Conservation (phyloP, 495 filamentous ascomycete species). For the Penicillium daleae region DNA sequence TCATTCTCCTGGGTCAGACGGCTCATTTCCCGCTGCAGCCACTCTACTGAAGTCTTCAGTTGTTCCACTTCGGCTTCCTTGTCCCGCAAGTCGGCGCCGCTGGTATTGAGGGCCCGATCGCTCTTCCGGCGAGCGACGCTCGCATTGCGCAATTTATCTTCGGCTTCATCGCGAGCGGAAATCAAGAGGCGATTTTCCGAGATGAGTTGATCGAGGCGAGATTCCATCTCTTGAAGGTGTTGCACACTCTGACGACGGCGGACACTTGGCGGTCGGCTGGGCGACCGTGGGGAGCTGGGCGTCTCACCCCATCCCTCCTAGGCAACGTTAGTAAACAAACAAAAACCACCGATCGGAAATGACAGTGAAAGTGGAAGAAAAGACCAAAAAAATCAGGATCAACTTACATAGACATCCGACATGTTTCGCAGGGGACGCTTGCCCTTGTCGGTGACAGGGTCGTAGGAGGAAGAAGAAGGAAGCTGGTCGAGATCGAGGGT, state of each 20-base stretch:
- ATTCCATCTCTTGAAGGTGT: slow-evolving; percentile 77
- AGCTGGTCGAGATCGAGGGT: slow-evolving; percentile 49
- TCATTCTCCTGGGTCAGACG: slow-evolving; percentile 77
- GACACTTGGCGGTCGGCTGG: slow-evolving; percentile 93
- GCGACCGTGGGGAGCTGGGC: slow-evolving; percentile 87
- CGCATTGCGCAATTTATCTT: slow-evolving; percentile 63
- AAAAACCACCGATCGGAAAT: slow-evolving; percentile 16
- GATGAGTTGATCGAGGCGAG: slow-evolving; percentile 74
- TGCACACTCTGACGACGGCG: slow-evolving; percentile 96
- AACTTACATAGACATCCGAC: slow-evolving; percentile 92
- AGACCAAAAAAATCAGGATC: slow-evolving; percentile 24
- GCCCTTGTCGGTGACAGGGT: slow-evolving; percentile 83
- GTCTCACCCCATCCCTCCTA: slow-evolving; percentile 96
- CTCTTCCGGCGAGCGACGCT: slow-evolving; percentile 54
- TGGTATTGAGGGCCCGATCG: slow-evolving; percentile 58
- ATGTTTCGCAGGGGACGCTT: slow-evolving; percentile 81
- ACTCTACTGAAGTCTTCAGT: slow-evolving; percentile 73
- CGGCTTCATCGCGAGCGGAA: slow-evolving; percentile 70
- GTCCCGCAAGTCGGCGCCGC: slow-evolving; percentile 58
- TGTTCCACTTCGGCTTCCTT: slow-evolving; percentile 79
- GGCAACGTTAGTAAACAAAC: slow-evolving; percentile 34
- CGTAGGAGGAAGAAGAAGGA: slow-evolving; percentile 65
- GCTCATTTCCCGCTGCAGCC: slow-evolving; percentile 76
- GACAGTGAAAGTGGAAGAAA: background rate
- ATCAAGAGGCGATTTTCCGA: slow-evolving; percentile 79